A percentile compares a stretch with the other conserved stretches of the same genome.
Evolutionary conservation across 495 filamentous ascomycete genomes (phyloP).

Genomic region (Chaetomium cochliodes): DNA sequence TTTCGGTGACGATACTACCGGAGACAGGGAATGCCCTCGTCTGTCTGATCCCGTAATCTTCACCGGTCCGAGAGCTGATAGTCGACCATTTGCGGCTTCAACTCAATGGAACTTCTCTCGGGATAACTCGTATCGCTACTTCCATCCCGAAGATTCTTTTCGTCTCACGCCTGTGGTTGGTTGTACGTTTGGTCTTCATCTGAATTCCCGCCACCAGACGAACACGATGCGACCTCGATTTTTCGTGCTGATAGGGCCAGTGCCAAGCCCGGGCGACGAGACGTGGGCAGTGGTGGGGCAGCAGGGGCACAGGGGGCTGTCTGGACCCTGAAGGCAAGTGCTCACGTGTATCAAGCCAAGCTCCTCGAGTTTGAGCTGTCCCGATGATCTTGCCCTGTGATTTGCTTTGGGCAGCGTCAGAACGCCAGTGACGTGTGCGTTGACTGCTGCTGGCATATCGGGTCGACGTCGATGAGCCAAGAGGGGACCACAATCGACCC

Average conservation of each 20-base stretch:
- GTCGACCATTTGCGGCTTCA: no score
- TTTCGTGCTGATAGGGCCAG: not conserved
- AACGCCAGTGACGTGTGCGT: not conserved
- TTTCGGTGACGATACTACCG: not conserved
- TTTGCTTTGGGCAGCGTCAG: no score
- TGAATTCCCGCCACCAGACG: not conserved
- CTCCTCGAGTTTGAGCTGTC: not conserved
- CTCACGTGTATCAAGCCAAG: conserved; percentile 3
- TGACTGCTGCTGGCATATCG: not conserved
- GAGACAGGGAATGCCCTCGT: conserved; percentile 2
- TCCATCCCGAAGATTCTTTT: not conserved
- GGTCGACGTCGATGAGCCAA: no score
- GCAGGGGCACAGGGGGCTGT: not conserved
- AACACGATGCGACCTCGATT: not conserved
- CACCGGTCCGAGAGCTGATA: not conserved
- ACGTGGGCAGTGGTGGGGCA: not conserved
- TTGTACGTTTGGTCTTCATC: not conserved
- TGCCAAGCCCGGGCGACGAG: not conserved
- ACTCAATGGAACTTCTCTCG: not conserved
- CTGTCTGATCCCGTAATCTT: not conserved
- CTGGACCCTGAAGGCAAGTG: conserved; percentile 7
- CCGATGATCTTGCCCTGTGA: not conserved
- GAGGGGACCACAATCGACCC: no score
- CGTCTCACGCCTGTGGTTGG: not conserved
- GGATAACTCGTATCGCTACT: not conserved